A percentile compares a stretch with the other conserved stretches of the same genome.
Evolutionary conservation across 2,329 filamentous ascomycete genomes (phyloP).

Genomic region (Colletotrichum orbiculare): DNA sequence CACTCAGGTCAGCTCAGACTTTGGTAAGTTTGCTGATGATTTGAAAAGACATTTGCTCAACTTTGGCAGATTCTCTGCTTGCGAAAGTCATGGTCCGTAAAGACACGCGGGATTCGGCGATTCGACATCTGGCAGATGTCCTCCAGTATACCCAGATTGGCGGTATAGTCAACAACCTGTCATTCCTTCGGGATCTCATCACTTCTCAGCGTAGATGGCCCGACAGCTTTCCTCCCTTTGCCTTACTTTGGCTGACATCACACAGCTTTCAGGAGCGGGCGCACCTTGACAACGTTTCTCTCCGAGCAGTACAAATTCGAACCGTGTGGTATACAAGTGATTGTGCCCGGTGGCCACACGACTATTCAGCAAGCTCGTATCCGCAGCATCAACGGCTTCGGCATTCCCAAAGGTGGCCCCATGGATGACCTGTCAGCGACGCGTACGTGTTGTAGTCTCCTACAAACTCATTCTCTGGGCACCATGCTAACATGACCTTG

Average conservation of each 20-base stretch:
- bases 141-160: background rate
- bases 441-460: conserved; percentile 41
- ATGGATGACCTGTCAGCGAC: conserved; percentile 69
- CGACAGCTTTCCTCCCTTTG: background rate
- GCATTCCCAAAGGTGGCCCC: conserved; percentile 68
- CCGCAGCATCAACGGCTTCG: conserved; percentile 65
- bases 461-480: no score
- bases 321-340: background rate
- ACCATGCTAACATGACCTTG: conserved; percentile 39
- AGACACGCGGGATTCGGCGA: conserved; percentile 56
- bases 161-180: conserved; percentile 12
- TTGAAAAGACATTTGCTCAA: no score
- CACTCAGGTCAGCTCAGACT: conserved; percentile 65
- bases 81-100: conserved; percentile 69
- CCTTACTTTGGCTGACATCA: background rate
- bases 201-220: background rate
- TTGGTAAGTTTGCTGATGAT: conserved; percentile 40
- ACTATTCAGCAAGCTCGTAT: conserved; percentile 69
- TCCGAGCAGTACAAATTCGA: background rate
- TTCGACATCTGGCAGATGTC: conserved; percentile 54
- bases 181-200: background rate
- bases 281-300: conserved; percentile 10
- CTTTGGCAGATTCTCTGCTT: conserved; percentile 58
- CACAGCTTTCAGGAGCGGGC: conserved; percentile 2
- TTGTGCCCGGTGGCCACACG: conserved; percentile 7